Conservation (phyloP, 345 rosid genomes). For the Schrenkiella parvula region DNA sequence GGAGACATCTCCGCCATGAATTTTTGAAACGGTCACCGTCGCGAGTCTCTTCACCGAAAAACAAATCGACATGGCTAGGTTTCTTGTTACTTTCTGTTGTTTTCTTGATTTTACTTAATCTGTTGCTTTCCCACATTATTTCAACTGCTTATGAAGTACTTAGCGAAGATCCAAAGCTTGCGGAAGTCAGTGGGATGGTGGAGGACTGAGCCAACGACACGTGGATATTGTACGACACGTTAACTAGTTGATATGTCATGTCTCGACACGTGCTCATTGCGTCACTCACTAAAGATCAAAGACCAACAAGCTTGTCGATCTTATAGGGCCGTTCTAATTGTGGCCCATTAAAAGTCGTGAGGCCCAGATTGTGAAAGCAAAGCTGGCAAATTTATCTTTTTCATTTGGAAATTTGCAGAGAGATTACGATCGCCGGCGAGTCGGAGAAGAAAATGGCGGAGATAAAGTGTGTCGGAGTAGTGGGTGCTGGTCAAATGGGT, state of each 20-base stretch:
- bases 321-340: not conserved
- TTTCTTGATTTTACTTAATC: not conserved
- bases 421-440: slow-evolving; percentile 10
- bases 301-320: not conserved
- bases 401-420: not conserved
- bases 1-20: slow-evolving; percentile 12
- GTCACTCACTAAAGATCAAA: not conserved
- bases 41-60: slow-evolving; percentile 19
- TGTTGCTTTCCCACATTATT: slow-evolving; percentile 5
- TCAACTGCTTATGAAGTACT: slow-evolving; percentile 19
- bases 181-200: slow-evolving; percentile 9
- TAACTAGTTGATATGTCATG: not conserved
- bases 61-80: slow-evolving; percentile 4
- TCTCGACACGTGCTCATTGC: slow-evolving; percentile 15
- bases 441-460: slow-evolving; percentile 36
- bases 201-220: slow-evolving; percentile 5
- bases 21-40: slow-evolving; percentile 13
- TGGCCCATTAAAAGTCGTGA: not conserved
- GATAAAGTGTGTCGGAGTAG: slow-evolving; percentile 55
- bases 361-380: not conserved
- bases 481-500: slow-evolving; percentile 96
- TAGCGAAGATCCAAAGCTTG: slow-evolving; percentile 24
- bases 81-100: not conserved
- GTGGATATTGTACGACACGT: slow-evolving; percentile 24
- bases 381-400: not conserved